Base-by-base conservation (phyloP, 495 filamentous ascomycete genomes). In the Penicillium daleae region DNA sequence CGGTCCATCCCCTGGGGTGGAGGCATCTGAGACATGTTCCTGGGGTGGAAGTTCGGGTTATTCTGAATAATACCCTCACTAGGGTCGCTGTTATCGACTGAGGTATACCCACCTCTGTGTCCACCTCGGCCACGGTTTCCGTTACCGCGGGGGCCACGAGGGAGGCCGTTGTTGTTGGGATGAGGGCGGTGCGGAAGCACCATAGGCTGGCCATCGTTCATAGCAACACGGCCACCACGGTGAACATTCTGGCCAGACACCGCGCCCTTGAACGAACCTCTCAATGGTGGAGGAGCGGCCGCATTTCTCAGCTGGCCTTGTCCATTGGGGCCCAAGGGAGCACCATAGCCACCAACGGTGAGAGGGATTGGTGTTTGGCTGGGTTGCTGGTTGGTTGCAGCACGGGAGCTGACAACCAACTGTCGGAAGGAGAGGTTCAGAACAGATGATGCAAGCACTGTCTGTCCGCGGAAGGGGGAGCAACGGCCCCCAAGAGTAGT, bases 401-500 rank as follows among this genome's bases (percentile, higher is more conserved):
- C 90, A 57, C 89, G 87, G 15, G 91, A 90, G 51, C 78, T 86
- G 44, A 90, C 87, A 52, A 96, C 80, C 44, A 97, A 81, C 76
- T 98, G 96, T 59, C 84, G 85, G 65, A 93, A 81, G 8, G 89
- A 88, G 39, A 97, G 73, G 72, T 99, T 99, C 17, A 99, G 87
- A 22, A 97, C 91, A 0, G 90, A 89, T 10, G 87, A 86, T 19
- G 87, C 82, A 2, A 91, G 86, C 10, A 99, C 92, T 0, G 96
- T 97, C 71, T 95, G 93, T 40, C 96, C 96, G 39, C 96, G 87
- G 87, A 98, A 98, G 6, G 90, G 90, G n/a, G 92, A 91, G 74
- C 96, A 98, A 26, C 96, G 87, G 26, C 90, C 92, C 60, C 90
- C 88, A 13, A 99, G 83, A 0, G 89, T 92, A 0, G 92, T 97